phyloP scores from a whole-genome alignment of 2,329 filamentous ascomycete species.

The Penicillium fuscoglaucum region DNA sequence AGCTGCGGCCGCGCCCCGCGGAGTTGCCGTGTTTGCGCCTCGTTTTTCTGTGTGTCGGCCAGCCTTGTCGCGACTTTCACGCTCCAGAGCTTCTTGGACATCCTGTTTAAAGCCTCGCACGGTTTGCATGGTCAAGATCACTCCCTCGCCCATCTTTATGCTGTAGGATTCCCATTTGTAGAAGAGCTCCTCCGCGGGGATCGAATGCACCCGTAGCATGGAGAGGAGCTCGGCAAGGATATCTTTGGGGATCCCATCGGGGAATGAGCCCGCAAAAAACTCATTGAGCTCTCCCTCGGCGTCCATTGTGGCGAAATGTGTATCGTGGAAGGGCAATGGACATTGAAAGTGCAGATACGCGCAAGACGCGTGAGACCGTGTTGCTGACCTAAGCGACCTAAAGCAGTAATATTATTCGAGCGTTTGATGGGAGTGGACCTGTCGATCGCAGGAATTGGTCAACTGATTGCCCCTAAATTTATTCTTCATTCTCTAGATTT shows the following conservation, averaged over 20 bases:
- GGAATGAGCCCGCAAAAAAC: slow-evolving; percentile 58
- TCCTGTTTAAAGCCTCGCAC: slow-evolving; percentile 80
- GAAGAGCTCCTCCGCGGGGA: slow-evolving; percentile 82
- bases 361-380: slow-evolving; percentile 23
- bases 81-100: slow-evolving; percentile 79
- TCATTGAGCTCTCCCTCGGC: slow-evolving; percentile 57
- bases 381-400: slow-evolving; percentile 24
- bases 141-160: slow-evolving; percentile 89
- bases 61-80: slow-evolving; percentile 67
- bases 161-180: slow-evolving; percentile 99
- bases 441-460: slow-evolving; percentile 9
- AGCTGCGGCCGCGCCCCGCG: slow-evolving; percentile 56
- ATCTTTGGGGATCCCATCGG: slow-evolving; percentile 67
- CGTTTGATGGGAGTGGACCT: slow-evolving; percentile 17
- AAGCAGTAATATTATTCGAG: slow-evolving; percentile 20
- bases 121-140: slow-evolving; percentile 67
- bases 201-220: slow-evolving; percentile 78
- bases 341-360: slow-evolving; percentile 11
- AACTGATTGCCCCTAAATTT: not conserved
- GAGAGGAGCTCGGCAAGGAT: slow-evolving; percentile 79
- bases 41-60: slow-evolving; percentile 64
- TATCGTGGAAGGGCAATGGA: not conserved
- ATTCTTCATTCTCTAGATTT: not conserved
- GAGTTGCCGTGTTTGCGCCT: slow-evolving; percentile 56
- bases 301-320: slow-evolving; percentile 44